These are phyloP conservation scores for Solanum chmielewskii DNA, from an alignment of 257 asterid species.

Conservation along the genomic window DNA sequence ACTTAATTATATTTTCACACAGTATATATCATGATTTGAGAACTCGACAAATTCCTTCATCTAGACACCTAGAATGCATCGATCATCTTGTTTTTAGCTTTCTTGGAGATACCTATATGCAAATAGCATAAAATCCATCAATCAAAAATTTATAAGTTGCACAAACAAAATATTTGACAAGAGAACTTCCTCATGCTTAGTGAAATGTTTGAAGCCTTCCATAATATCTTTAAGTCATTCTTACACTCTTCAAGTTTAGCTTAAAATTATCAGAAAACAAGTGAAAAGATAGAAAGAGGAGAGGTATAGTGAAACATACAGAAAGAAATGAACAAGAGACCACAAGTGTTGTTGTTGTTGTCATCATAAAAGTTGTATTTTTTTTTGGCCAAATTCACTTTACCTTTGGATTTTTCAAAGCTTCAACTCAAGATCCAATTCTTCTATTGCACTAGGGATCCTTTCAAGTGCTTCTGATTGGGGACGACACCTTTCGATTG, in stretches of 20 bases:
- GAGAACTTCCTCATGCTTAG: neutral
- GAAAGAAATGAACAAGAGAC: neutral
- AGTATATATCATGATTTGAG: neutral
- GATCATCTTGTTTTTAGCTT: neutral
- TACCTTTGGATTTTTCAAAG: slow-evolving; percentile 47
- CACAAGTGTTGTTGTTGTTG: neutral
- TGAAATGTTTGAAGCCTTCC: neutral
- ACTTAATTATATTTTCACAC: neutral
- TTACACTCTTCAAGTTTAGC: neutral
- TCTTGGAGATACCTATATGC: neutral
- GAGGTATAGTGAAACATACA: neutral
- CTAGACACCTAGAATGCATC: neutral
- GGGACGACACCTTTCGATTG: slow-evolving; percentile 17
- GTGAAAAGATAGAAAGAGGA: neutral
- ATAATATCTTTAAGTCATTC: neutral
- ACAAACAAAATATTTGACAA: neutral
- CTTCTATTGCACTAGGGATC: slow-evolving; percentile 30
- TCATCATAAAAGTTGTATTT: neutral
- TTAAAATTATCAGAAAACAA: neutral
- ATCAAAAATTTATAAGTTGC: neutral
- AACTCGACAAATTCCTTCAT: neutral
- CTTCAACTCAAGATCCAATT: slow-evolving; percentile 85
- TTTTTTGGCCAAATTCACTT: slow-evolving; percentile 4
- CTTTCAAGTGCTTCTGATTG: slow-evolving; percentile 18
- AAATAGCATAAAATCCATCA: neutral